phyloP scores from a whole-genome alignment of 2,329 filamentous ascomycete species.

The Thielaviopsis ethacetica region DNA sequence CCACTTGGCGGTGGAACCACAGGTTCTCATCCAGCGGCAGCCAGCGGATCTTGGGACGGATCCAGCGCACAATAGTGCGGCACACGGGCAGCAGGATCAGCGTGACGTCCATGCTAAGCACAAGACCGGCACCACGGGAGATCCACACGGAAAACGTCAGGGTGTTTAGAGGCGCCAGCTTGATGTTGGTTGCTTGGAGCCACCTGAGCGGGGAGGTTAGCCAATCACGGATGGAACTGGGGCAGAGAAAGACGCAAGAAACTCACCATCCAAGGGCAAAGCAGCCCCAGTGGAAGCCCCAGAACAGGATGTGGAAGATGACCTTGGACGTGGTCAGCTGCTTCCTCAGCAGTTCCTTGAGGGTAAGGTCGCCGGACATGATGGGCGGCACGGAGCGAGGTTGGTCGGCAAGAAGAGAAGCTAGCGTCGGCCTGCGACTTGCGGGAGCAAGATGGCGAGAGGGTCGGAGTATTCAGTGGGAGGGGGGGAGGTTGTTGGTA shows the following conservation, averaged over 20 bases:
- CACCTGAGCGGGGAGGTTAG: slow-evolving; percentile 37
- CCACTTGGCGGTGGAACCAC: slow-evolving; percentile 92
- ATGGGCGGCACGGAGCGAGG: slow-evolving; percentile 18
- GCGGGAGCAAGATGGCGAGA: background rate
- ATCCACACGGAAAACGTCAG: slow-evolving; percentile 88
- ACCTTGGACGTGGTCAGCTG: slow-evolving; percentile 57
- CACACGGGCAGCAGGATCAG: slow-evolving; percentile 91
- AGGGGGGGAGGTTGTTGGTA: too few relatives aligned
- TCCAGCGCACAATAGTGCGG: slow-evolving; percentile 67
- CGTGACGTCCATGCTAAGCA: slow-evolving; percentile 67
- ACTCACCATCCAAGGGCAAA: slow-evolving; percentile 75
- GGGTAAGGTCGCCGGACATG: slow-evolving; percentile 22
- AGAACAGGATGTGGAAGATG: slow-evolving; percentile 67
- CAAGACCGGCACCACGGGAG: slow-evolving; percentile 80
- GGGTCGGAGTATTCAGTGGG: background rate
- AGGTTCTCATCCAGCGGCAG: slow-evolving; percentile 89
- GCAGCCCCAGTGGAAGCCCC: slow-evolving; percentile 59
- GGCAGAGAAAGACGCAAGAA: background rate
- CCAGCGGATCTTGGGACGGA: slow-evolving; percentile 76
- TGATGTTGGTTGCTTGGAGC: slow-evolving; percentile 53
- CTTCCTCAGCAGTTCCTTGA: slow-evolving; percentile 32
- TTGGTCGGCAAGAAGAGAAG: background rate
- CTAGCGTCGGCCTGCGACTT: background rate
- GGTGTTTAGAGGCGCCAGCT: slow-evolving; percentile 61
- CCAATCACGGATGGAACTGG: background rate